These are phyloP conservation scores for Pholiota conissans DNA, from an alignment of 768 basidiomycete species.

Conservation along the genomic window DNA sequence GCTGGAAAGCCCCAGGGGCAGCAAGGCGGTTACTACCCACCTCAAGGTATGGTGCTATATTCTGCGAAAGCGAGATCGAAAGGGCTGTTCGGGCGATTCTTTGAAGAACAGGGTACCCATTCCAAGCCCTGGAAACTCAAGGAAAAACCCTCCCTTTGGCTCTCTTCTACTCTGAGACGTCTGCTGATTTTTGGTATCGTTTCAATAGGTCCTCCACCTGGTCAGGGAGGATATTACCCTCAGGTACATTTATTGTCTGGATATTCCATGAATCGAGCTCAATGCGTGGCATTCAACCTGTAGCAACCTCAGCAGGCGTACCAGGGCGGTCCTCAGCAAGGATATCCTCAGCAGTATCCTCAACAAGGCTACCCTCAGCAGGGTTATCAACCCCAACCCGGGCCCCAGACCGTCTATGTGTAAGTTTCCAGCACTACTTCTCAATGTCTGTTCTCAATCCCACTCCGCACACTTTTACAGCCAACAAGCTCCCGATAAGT, in stretches of 20 bases:
- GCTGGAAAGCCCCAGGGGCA: slow-evolving; percentile 47
- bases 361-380: slow-evolving; percentile 45
- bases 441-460: background rate
- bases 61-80: background rate
- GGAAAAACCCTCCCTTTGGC: background rate
- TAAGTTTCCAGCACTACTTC: slow-evolving; percentile 35
- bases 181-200: slow-evolving; percentile 9
- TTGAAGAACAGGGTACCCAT: background rate
- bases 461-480: slow-evolving; percentile 14
- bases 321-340: slow-evolving; percentile 47
- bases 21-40: slow-evolving; percentile 44
- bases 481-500: slow-evolving; percentile 58
- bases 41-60: slow-evolving; percentile 28
- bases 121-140: background rate
- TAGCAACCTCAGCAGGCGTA: slow-evolving; percentile 76
- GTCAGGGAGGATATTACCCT: slow-evolving; percentile 73
- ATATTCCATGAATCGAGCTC: background rate
- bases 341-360: slow-evolving; percentile 37
- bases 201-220: slow-evolving; percentile 47
- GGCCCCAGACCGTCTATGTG: slow-evolving; percentile 83
- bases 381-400: slow-evolving; percentile 43
- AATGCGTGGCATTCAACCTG: background rate
- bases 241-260: slow-evolving; percentile 31
- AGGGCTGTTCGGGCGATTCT: background rate
- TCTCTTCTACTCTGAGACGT: background rate